phyloP scores from a whole-genome alignment of 2,329 filamentous ascomycete genomes.

The Cyanodermella asteris region DNA sequence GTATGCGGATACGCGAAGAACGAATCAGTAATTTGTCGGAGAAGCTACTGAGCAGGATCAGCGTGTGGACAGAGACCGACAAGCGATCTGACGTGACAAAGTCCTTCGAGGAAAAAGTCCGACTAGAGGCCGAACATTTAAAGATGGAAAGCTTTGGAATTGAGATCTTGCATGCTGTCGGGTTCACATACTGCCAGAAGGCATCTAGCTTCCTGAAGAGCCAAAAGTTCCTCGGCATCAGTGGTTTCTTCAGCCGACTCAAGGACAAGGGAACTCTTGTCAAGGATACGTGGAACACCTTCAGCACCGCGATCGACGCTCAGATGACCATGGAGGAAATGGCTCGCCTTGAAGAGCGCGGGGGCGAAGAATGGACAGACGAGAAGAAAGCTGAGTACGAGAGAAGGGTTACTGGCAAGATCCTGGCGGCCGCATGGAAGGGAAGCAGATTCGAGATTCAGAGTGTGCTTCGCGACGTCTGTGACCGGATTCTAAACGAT shows the following conservation, averaged over 20 bases:
- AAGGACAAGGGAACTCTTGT: constrained; percentile 93
- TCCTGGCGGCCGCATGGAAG: constrained; percentile 86
- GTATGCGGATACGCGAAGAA: constrained; percentile 64
- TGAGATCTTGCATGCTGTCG: constrained; percentile 89
- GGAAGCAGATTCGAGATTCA: constrained; percentile 97
- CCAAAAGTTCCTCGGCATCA: constrained; percentile 91
- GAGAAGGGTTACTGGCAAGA: constrained; percentile 89
- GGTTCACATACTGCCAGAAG: constrained; percentile 74
- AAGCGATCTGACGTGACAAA: constrained; percentile 63
- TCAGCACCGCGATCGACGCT: constrained; percentile 84
- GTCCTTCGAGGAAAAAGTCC: constrained; percentile 85
- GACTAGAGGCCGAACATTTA: constrained; percentile 84
- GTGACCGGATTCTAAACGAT: constrained; percentile 64
- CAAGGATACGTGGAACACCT: constrained; percentile 97
- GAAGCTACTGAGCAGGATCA: constrained; percentile 76
- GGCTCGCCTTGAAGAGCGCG: constrained; percentile 84
- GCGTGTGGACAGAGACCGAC: constrained; percentile 93
- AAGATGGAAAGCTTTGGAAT: constrained; percentile 99
- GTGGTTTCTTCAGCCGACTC: constrained; percentile 78
- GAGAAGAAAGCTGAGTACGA: constrained; percentile 94
- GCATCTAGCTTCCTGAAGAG: constrained; percentile 73
- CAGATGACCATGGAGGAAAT: constrained; percentile 99
- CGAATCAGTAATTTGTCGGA: constrained; percentile 63
- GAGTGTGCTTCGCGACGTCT: constrained; percentile 82
- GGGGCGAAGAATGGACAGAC: constrained; percentile 94